Evolutionary conservation across 495 filamentous ascomycete species (phyloP), one percentile per base, ranked within the genome.

Genomic region (Xylaria curta): DNA sequence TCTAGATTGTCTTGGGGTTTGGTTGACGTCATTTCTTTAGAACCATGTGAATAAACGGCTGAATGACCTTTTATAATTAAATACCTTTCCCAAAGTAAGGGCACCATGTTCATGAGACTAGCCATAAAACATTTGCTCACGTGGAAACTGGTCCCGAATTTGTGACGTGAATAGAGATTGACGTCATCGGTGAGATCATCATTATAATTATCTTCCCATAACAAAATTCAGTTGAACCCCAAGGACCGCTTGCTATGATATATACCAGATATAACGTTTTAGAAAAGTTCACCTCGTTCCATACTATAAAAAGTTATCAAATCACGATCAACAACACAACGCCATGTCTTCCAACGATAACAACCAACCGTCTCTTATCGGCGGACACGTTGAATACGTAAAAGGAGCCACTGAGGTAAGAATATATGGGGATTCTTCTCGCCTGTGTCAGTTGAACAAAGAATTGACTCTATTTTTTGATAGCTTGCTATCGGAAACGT

Each of bases 331-430:
- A 26, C 3, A 19, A 15, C 19, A 67, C 1, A 70, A 36, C 21
- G 60, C 40, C 10, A 78, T 79, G 77, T 78, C 76, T 71, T 77
- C 76, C 21, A 68, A 73, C 68, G 73, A 72, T 63, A 78, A 75
- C 72, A 72, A 74, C 7, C 74, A 81, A 15, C 79, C 82, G 0
- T 78, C 83, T 31, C 81, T 86, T n/a, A 53, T 84, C 17, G 70
- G 79, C 31, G 78, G 79, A 36, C 84, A 85, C 47, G 82, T 80
- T 33, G 82, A 85, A 71, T 86, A 83, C 61, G 77, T 85, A 69
- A 85, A 86, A 61, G 84, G 84, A 47, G 81, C 80, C 7, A 75
- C 82, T n/a, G 83, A 86, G 78, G 84, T 85, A 7, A 64, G 73
- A 73, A 62, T 64, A 21, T n/a, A 10, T 58, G 15, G 12, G 21